Percentiles rank a stretch among this genome's conserved stretches.
phyloP scores from a whole-genome alignment of 2,329 filamentous ascomycete genomes.

The Chaetomium olivaceum region DNA sequence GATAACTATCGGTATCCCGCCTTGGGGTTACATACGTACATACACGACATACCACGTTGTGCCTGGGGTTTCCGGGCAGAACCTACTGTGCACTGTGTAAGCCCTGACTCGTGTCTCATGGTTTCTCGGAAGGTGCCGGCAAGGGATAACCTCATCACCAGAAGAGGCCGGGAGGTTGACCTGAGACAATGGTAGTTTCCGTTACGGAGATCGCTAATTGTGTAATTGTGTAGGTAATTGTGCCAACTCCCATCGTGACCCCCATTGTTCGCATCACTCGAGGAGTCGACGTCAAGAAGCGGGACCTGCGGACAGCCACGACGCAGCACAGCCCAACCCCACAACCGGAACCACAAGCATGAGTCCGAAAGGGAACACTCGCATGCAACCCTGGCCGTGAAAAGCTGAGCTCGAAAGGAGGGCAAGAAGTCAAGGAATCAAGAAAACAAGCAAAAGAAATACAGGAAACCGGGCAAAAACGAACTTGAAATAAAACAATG shows the following conservation, averaged over 20 bases:
- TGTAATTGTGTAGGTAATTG: not conserved
- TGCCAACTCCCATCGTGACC: not conserved
- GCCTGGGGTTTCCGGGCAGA: not conserved
- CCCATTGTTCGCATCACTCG: not conserved
- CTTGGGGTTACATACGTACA: not conserved
- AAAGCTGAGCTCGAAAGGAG: too few relatives aligned
- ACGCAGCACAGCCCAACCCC: slow-evolving; percentile 3
- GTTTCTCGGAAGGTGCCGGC: not conserved
- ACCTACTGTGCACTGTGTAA: too few relatives aligned
- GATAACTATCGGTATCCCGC: not conserved
- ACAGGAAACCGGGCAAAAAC: too few relatives aligned
- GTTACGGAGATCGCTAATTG: too few relatives aligned
- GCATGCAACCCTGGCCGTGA: too few relatives aligned
- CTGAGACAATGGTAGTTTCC: not conserved
- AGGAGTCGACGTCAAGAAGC: not conserved
- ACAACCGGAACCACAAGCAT: not conserved
- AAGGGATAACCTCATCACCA: not conserved
- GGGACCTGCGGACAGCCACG: not conserved
- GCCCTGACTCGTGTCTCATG: not conserved
- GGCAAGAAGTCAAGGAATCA: too few relatives aligned
- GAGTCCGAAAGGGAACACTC: not conserved
- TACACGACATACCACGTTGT: not conserved
- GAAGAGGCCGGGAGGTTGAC: too few relatives aligned
- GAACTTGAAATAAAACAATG: too few relatives aligned
- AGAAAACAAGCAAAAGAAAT: too few relatives aligned